Conservation (phyloP, 352 stramenopile species). For the Phytophthora macrochlamydospora region DNA sequence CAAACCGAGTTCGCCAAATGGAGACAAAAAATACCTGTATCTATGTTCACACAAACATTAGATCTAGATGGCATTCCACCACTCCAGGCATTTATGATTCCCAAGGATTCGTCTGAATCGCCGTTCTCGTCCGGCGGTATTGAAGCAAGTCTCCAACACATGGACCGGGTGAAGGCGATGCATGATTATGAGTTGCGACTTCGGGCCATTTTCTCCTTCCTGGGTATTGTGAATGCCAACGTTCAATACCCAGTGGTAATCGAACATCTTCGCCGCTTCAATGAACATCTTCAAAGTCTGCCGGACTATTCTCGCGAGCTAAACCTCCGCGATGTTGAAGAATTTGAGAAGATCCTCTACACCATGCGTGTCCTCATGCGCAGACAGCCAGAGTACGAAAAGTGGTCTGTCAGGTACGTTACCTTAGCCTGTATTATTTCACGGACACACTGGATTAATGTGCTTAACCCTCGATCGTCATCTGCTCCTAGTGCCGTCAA, state of each 20-base stretch:
- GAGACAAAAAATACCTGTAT: conserved; percentile 14
- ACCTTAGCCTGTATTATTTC: not conserved
- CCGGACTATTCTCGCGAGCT: not conserved
- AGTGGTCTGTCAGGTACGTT: not conserved
- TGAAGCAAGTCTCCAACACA: conserved; percentile 10
- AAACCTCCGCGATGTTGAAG: not conserved
- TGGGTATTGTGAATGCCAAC: not conserved
- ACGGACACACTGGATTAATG: not conserved
- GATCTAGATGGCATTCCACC: conserved; percentile 7
- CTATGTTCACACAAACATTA: conserved; percentile 9
- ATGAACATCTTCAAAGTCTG: not conserved
- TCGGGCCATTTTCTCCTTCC: not conserved
- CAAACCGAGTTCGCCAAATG: conserved; percentile 10
- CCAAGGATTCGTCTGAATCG: not conserved
- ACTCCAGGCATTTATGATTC: not conserved
- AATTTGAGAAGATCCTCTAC: not conserved
- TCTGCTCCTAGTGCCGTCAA: not conserved
- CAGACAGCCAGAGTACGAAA: not conserved
- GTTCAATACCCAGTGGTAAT: not conserved
- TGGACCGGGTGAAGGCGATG: not conserved
- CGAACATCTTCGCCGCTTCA: not conserved
- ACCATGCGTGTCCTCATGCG: not conserved
- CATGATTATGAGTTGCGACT: not conserved
- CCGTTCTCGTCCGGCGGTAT: conserved; percentile 11
- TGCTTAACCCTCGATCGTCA: not conserved